Evolutionary conservation across 371 early-diverging fungal species (phyloP).

Genomic region (Rhizopus microsporus): DNA sequence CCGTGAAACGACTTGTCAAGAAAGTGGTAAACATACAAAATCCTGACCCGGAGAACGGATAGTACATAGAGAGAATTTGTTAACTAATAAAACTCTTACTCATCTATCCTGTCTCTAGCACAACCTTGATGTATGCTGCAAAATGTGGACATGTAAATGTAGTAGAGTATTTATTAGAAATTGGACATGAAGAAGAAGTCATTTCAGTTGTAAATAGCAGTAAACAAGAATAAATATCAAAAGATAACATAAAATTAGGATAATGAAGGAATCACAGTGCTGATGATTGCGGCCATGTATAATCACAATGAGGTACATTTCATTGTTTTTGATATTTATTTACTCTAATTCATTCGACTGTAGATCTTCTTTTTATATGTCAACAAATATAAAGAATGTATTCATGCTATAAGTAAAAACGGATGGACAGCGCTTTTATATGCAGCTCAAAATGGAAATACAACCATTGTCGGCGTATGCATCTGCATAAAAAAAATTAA

Average conservation of each 20-base stretch:
- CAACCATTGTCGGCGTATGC: constrained; percentile 49
- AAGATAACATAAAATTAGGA: constrained; percentile 21
- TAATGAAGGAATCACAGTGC: constrained; percentile 48
- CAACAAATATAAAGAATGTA: constrained; percentile 48
- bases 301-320: constrained; percentile 46
- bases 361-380: constrained; percentile 54
- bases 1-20: constrained; percentile 46
- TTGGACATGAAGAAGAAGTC: constrained; percentile 53
- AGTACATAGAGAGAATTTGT: constrained; percentile 21
- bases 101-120: constrained; percentile 21
- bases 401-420: constrained; percentile 51
- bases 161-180: constrained; percentile 41
- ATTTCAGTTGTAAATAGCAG: constrained; percentile 45
- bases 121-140: constrained; percentile 53
- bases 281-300: constrained; percentile 54
- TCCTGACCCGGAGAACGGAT: constrained; percentile 53
- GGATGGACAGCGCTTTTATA: constrained; percentile 50
- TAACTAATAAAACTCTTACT: neutral
- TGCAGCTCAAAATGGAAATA: constrained; percentile 54
- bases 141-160: constrained; percentile 45
- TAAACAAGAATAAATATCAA: neutral
- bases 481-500: neutral
- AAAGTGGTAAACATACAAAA: constrained; percentile 52
- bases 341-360: neutral
- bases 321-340: neutral